phyloP scores from a whole-genome alignment of 768 basidiomycete species.

The Boletus rubropictus region DNA sequence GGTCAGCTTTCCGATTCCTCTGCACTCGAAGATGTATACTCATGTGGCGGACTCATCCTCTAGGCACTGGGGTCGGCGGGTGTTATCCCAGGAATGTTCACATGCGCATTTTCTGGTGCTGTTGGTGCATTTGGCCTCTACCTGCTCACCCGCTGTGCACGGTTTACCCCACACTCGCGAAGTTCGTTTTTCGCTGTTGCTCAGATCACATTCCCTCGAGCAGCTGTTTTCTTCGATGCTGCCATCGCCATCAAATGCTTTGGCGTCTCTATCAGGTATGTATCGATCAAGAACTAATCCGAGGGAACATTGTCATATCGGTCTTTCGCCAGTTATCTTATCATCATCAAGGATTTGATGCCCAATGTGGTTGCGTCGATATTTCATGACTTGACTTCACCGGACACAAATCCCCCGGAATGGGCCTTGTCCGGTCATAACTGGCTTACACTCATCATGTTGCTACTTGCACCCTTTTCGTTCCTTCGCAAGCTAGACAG shows the following conservation, averaged over 20 bases:
- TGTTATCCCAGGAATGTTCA: constrained; percentile 82
- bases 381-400: constrained; percentile 70
- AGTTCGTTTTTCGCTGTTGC: constrained; percentile 82
- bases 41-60: neutral
- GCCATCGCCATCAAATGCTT: constrained; percentile 97
- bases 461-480: constrained; percentile 69
- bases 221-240: constrained; percentile 84
- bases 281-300: neutral
- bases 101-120: constrained; percentile 74
- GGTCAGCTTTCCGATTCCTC: constrained; percentile 35
- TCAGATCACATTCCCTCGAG: constrained; percentile 83
- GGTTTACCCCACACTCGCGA: constrained; percentile 62
- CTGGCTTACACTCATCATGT: constrained; percentile 80
- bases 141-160: constrained; percentile 79
- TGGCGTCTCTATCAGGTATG: constrained; percentile 87
- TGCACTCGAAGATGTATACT: neutral
- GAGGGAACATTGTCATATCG: neutral
- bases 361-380: constrained; percentile 83
- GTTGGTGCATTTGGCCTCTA: constrained; percentile 85
- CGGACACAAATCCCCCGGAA: constrained; percentile 56
- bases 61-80: constrained; percentile 90
- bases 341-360: constrained; percentile 90
- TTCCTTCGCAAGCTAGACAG: constrained; percentile 83
- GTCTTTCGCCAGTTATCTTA: constrained; percentile 57
- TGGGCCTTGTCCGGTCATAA: constrained; percentile 74